Base-by-base conservation (phyloP, 352 stramenopile species). In the Phytophthora cactorum region DNA sequence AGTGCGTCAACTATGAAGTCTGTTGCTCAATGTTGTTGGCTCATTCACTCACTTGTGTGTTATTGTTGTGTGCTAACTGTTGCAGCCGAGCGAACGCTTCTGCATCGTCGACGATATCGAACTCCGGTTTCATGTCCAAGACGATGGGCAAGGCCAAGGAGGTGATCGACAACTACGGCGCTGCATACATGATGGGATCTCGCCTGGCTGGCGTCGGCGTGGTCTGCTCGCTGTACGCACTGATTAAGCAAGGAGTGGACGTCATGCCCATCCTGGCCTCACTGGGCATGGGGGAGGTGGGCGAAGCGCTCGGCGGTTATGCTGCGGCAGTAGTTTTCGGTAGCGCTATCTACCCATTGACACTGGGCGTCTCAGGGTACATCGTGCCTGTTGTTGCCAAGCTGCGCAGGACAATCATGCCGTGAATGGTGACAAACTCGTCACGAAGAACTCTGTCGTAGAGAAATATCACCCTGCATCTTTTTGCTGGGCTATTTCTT, bases 141-240 rank as follows among this genome's bases (percentile, higher is more conserved):
- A 77, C 81, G 1, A 88, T 93, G 84, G 77, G 74, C n/a, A 88
- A 75, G 52, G 75, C 86, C 32, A 92, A 82, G 52, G 73, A 83
- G 52, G 80, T 95, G 17, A 79, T 96, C 8, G 84, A 96, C 81
- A 91, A 83, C 63, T 96, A 96, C 66, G 89, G 89, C 34, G 89
- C 89, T 0, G 83, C 86, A 11, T 96, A 96, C 74, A 95, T 96
- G 85, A 94, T 96, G 76, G 84, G 86, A 47, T 94, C 89, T 36
- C 88, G 89, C 7, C 71, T 95, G 56, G 82, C 87, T 31, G 88
- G 89, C 44, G 86, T 96, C 0, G 63, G 77, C 12, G 88, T 96
- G 25, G 86, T 96, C 27, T 88, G 79, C 25, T 68, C 53, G 6
- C 68, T 96, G 7, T 95, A 96, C 67, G 31, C 79, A 0, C 71